A percentile compares a stretch with the other conserved stretches of the same genome.
phyloP scores from a whole-genome alignment of 1,284 basidiomycete genomes.

The Irpex rosettiformis region DNA sequence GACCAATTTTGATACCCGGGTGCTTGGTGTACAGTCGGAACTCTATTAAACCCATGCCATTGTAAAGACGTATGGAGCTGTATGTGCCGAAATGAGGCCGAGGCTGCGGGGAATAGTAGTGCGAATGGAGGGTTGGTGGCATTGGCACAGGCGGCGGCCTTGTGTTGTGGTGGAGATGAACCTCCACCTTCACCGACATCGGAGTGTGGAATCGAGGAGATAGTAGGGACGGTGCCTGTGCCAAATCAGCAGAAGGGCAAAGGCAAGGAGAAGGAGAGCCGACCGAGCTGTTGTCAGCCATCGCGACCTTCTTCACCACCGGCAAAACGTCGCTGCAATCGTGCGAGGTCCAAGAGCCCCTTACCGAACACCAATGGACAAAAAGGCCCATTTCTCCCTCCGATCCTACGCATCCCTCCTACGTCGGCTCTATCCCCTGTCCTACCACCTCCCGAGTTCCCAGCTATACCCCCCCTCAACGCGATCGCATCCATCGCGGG shows the following conservation, averaged over 20 bases:
- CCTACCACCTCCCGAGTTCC: slow-evolving; percentile 50
- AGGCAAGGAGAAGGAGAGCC: background rate
- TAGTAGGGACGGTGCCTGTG: background rate
- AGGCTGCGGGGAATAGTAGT: slow-evolving; percentile 11
- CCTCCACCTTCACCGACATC: background rate
- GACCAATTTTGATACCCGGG: slow-evolving; percentile 1
- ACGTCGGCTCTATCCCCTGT: slow-evolving; percentile 32
- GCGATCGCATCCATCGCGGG: slow-evolving; percentile 52
- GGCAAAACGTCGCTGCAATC: slow-evolving; percentile 1
- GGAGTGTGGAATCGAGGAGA: background rate
- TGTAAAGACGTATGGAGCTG: slow-evolving; percentile 58
- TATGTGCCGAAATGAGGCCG: slow-evolving; percentile 37
- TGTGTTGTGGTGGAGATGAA: slow-evolving; percentile 30
- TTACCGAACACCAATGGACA: background rate
- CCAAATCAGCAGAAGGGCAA: background rate
- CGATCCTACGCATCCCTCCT: slow-evolving; percentile 31
- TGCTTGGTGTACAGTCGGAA: slow-evolving; percentile 8
- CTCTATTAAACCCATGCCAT: slow-evolving; percentile 56
- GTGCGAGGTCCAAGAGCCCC: background rate
- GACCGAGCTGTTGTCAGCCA: background rate
- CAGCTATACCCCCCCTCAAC: slow-evolving; percentile 56
- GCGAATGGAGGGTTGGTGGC: slow-evolving; percentile 35
- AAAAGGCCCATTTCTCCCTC: slow-evolving; percentile 37
- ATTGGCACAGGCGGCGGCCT: slow-evolving; percentile 48
- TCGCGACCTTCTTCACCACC: background rate